Base-by-base conservation (phyloP, 2,329 filamentous ascomycete genomes). In the Aspergillus texensis region DNA sequence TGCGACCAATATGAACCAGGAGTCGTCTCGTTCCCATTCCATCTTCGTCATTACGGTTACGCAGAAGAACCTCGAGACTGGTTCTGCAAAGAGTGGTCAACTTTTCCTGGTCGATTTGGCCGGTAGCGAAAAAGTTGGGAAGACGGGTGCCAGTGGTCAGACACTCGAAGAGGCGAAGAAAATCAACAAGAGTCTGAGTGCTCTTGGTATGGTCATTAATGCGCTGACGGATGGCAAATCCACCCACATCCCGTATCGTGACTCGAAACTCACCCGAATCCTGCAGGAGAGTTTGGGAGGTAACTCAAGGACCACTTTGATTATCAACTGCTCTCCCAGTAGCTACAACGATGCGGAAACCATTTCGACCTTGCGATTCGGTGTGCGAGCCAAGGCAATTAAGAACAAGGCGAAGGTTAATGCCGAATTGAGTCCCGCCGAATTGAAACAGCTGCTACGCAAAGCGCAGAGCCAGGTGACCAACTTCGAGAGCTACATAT, bases 321-420 rank as follows among this genome's bases (percentile, higher is more conserved):
- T 99, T 74, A 96, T 99, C 84, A 98, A 98, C 79, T 97, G 94
- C 78, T 98, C 95, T n/a, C 95, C 95, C 1, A 96, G 92, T 81
- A 97, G 93, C 76, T 98, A 98, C 83, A 98, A 99, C 83, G 94
- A 97, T 81, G 88, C 90, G 60, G 95, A 99, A 82, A 98, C 95
- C 0, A 82, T 98, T 56, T 91, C 93, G 68, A 99, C 95, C 0
- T 82, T 99, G 65, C 88, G 94, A 53, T 99, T 98, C 76, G 95
- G 95, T 83, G 96, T 95, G 80, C 86, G 95, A 77, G 95, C 95
- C 62, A 99, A 99, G 84, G 92, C 93, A 0, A 99, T 99, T 84
- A 97, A 98, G 90, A 98, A 98, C 84, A 98, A 98, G 86, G 95
- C 95, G 80, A 99, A 98, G 90, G 91, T 99, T 86, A 99, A 99